Evolutionary conservation across 139 green algal species (phyloP).

Genomic region (Tetradesmus obliquus): DNA sequence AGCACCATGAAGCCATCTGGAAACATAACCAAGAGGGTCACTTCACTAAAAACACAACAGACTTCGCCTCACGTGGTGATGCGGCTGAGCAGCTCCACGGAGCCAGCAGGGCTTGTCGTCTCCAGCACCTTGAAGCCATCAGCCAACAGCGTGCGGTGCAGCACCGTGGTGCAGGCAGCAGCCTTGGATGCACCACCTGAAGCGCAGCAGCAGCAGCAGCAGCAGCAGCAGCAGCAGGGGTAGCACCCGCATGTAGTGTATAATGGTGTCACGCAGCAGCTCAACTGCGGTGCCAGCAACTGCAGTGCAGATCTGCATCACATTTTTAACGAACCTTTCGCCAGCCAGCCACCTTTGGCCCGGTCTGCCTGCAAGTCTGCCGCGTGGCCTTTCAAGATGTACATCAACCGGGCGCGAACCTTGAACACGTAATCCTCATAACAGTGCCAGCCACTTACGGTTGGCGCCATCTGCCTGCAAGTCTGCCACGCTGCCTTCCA

Average conservation of each 20-base stretch:
- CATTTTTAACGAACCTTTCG: too few relatives aligned
- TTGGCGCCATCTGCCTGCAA: too few relatives aligned
- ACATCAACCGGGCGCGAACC: not conserved
- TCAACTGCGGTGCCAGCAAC: too few relatives aligned
- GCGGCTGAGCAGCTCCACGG: conserved; percentile 7
- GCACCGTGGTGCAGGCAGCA: not conserved
- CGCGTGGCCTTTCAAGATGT: not conserved
- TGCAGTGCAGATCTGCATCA: too few relatives aligned
- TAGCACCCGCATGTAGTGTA: too few relatives aligned
- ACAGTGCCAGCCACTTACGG: not conserved
- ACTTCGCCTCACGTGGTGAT: conserved; percentile 1
- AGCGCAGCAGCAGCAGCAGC: not conserved
- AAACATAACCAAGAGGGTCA: too few relatives aligned
- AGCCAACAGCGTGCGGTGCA: conserved; percentile 18
- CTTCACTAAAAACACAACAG: too few relatives aligned
- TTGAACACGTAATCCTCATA: not conserved
- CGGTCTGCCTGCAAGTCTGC: not conserved
- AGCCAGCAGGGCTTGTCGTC: conserved; percentile 9
- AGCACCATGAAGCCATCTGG: too few relatives aligned
- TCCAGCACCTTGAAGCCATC: conserved; percentile 46
- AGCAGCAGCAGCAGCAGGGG: not conserved
- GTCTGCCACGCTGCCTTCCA: too few relatives aligned
- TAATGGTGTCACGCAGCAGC: too few relatives aligned
- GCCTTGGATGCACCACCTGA: not conserved
- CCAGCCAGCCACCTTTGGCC: not conserved